phyloP scores from a whole-genome alignment of 495 filamentous ascomycete species.

The Aspergillus homomorphus region DNA sequence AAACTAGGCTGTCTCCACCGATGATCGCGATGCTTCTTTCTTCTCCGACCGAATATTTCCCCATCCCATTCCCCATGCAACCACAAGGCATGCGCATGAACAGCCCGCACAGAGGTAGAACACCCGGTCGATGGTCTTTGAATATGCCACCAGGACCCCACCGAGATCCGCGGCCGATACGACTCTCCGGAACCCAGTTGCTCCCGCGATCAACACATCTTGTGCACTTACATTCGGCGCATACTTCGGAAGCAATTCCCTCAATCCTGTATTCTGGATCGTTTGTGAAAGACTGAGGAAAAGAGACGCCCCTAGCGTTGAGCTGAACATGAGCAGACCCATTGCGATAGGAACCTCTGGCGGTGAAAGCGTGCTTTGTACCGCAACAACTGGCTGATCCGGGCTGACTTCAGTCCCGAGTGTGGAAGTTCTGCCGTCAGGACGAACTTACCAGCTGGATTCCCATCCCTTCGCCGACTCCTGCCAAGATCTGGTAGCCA shows the following conservation, averaged over 20 bases:
- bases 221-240: conserved; percentile 51
- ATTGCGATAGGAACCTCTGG: conserved; percentile 65
- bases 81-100: conserved; percentile 13
- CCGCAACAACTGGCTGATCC: conserved; percentile 43
- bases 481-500: conserved; percentile 59
- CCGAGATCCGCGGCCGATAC: conserved; percentile 46
- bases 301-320: conserved; percentile 67
- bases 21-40: background rate
- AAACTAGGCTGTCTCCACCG: background rate
- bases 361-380: conserved; percentile 62
- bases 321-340: conserved; percentile 61
- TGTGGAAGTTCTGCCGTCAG: background rate
- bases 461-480: conserved; percentile 23
- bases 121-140: conserved; percentile 58
- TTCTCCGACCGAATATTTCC: conserved; percentile 3
- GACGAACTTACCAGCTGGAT: conserved; percentile 18
- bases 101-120: conserved; percentile 68
- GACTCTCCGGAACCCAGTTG: conserved; percentile 56
- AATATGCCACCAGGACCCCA: conserved; percentile 68
- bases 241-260: conserved; percentile 49
- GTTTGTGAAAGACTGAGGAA: conserved; percentile 74
- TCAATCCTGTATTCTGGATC: conserved; percentile 67
- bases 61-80: conserved; percentile 12
- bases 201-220: conserved; percentile 57
- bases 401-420: too few relatives aligned